Conservation (phyloP, 2,329 filamentous ascomycete species). For the Apiospora hydei region DNA sequence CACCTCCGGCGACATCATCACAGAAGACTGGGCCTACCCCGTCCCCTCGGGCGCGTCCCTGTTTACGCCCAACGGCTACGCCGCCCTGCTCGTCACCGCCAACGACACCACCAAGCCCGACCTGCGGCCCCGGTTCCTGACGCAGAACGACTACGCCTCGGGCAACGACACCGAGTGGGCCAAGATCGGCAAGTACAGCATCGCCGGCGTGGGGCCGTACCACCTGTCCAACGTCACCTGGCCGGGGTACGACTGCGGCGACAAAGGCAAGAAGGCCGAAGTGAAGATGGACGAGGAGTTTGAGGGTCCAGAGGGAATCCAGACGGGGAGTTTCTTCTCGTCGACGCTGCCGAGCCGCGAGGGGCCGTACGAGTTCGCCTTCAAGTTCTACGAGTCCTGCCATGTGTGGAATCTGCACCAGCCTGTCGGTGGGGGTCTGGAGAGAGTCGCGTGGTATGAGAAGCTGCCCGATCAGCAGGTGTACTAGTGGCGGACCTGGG, state of each 20-base stretch:
- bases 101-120: neutral
- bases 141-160: neutral
- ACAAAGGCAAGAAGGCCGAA: neutral
- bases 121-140: neutral
- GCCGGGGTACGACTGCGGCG: neutral
- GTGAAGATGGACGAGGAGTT: neutral
- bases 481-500: neutral
- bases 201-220: neutral
- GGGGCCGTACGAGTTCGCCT: neutral
- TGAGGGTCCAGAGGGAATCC: neutral
- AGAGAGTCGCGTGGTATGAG: neutral
- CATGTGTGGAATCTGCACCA: neutral
- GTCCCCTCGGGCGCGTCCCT: neutral
- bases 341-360: neutral
- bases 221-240: neutral
- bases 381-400: neutral
- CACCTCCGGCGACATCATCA: neutral
- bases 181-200: conserved; percentile 7
- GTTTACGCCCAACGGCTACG: neutral
- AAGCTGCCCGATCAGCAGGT: neutral
- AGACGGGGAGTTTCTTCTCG: neutral
- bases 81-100: neutral
- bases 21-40: neutral
- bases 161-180: neutral
- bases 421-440: neutral